Conservation (phyloP, 1,139 yeast species). For the Suhomyces anneliseae region DNA sequence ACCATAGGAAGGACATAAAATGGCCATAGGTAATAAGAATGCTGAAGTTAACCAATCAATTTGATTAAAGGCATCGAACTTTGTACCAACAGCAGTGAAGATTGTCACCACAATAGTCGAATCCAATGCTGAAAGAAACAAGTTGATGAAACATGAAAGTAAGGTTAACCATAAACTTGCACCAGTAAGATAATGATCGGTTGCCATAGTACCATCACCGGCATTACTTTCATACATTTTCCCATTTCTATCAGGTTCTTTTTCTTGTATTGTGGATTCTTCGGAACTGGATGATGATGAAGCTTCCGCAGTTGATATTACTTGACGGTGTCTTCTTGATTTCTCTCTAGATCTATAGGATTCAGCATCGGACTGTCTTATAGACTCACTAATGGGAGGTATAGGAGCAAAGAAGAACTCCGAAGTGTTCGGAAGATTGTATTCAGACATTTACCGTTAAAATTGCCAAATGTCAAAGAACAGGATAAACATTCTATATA, state of each 20-base stretch:
- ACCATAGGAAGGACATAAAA: conserved; percentile 24
- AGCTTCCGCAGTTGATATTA: background rate
- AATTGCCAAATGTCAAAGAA: too few species aligned
- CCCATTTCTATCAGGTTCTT: background rate
- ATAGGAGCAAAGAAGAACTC: background rate
- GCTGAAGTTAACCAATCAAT: conserved; percentile 26
- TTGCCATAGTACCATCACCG: conserved; percentile 23
- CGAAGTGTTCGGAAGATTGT: background rate
- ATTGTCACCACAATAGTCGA: conserved; percentile 25
- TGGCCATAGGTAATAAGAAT: conserved; percentile 23
- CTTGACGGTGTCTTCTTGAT: background rate
- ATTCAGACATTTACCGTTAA: background rate
- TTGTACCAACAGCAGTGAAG: conserved; percentile 19
- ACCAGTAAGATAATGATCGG: conserved; percentile 22
- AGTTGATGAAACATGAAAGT: conserved; percentile 16
- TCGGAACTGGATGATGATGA: background rate
- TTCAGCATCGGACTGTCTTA: background rate
- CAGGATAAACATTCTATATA: too few species aligned
- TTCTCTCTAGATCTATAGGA: background rate
- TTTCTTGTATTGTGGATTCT: background rate
- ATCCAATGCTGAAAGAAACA: conserved; percentile 25
- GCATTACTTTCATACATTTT: conserved; percentile 22
- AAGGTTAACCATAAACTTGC: conserved; percentile 14
- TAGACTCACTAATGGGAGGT: background rate
- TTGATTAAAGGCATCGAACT: conserved; percentile 19